phyloP scores from a whole-genome alignment of 1,284 basidiomycete species.

The Ustilago nuda region DNA sequence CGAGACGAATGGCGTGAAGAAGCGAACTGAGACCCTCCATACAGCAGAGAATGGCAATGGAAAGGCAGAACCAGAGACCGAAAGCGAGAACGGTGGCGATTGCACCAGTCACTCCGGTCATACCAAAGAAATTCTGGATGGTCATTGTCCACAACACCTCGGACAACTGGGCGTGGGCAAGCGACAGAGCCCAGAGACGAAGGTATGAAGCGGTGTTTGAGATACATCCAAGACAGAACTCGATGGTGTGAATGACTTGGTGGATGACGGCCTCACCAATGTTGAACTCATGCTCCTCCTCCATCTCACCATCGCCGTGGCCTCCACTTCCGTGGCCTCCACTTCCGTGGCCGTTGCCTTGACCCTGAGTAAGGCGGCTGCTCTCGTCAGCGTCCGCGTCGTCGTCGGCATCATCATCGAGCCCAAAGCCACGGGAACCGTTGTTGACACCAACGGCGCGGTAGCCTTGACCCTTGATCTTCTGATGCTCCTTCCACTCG shows the following conservation, averaged over 20 bases:
- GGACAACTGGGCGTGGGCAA: slow-evolving; percentile 96
- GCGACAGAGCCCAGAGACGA: slow-evolving; percentile 96
- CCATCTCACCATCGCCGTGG: slow-evolving; percentile 77
- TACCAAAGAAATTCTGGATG: slow-evolving; percentile 66
- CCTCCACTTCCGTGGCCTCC: slow-evolving; percentile 86
- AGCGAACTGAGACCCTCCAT: slow-evolving; percentile 87
- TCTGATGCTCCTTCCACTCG: slow-evolving; percentile 88
- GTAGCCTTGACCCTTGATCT: slow-evolving; percentile 87
- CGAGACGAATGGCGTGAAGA: slow-evolving; percentile 92
- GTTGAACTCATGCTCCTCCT: slow-evolving; percentile 75
- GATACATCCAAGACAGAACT: slow-evolving; percentile 98
- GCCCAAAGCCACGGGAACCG: slow-evolving; percentile 50
- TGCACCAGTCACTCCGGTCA: slow-evolving; percentile 72
- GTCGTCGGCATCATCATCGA: slow-evolving; percentile 50
- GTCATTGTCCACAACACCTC: slow-evolving; percentile 77
- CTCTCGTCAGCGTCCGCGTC: slow-evolving; percentile 71
- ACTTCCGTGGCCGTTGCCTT: slow-evolving; percentile 78
- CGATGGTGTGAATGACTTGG: slow-evolving; percentile 81
- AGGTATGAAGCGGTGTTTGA: slow-evolving; percentile 99
- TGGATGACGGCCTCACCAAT: slow-evolving; percentile 95
- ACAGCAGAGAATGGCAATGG: slow-evolving; percentile 78
- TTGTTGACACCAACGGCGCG: slow-evolving; percentile 71
- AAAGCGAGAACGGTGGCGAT: slow-evolving; percentile 78
- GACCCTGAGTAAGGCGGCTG: slow-evolving; percentile 68
- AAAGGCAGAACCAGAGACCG: slow-evolving; percentile 83